Percentiles rank a stretch among this genome's conserved stretches.
Evolutionary conservation across 345 rosid genomes (phyloP).

Genomic region (Brassica juncea): DNA sequence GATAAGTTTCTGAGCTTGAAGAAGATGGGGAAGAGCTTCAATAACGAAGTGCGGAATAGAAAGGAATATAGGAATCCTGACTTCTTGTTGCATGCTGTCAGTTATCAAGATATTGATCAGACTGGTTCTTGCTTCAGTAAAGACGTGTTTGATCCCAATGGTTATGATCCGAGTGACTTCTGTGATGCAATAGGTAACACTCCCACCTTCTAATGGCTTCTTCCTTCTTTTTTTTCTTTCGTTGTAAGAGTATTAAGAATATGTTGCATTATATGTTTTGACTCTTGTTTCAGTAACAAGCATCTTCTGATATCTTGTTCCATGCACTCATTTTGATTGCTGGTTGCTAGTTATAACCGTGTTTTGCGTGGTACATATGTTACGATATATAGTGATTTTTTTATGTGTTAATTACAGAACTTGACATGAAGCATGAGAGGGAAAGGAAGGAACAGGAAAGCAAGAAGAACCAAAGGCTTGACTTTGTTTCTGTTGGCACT

Average conservation of each 20-base stretch:
- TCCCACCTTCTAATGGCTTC: conserved; percentile 12
- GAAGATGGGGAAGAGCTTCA: conserved; percentile 88
- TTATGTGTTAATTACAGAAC: conserved; percentile 52
- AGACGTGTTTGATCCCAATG: conserved; percentile 93
- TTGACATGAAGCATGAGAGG: conserved; percentile 72
- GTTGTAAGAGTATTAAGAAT: not conserved
- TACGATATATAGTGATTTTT: not conserved
- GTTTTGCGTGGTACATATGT: not conserved
- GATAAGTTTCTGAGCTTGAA: conserved; percentile 79
- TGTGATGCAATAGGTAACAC: conserved; percentile 75
- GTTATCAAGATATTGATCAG: conserved; percentile 91
- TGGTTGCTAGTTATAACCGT: not conserved
- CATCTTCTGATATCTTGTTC: not conserved
- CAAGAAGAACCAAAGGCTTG: conserved; percentile 80
- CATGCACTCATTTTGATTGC: not conserved
- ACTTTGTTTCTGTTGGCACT: conserved; percentile 61
- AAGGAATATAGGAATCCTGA: conserved; percentile 96
- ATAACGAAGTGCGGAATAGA: conserved; percentile 89
- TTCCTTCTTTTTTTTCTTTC: not conserved
- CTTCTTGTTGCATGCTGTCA: conserved; percentile 88
- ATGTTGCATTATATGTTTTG: not conserved
- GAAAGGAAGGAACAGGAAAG: conserved; percentile 89
- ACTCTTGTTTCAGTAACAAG: not conserved
- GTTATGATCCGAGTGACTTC: conserved; percentile 83
- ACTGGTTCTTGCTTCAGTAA: conserved; percentile 89